phyloP scores from a whole-genome alignment of 805 yeast genomes.

The Candida patagonica region DNA sequence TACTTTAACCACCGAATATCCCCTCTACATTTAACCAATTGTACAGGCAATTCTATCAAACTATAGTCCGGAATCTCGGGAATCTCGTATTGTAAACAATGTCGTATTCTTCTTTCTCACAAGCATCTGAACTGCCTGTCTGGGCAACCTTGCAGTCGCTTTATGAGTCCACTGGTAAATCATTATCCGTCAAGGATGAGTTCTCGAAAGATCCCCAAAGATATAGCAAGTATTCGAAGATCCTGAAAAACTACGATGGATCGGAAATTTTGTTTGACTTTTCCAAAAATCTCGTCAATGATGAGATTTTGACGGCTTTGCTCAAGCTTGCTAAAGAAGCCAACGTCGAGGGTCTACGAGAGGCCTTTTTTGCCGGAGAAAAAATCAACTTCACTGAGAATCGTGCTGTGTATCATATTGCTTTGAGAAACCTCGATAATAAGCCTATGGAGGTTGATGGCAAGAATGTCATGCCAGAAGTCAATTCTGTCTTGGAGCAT shows the following conservation, averaged over 20 bases:
- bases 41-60: no score
- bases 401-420: constrained; percentile 90
- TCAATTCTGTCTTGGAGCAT: constrained; percentile 83
- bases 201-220: constrained; percentile 68
- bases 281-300: constrained; percentile 89
- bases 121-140: constrained; percentile 67
- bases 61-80: no score
- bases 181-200: constrained; percentile 65
- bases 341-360: constrained; percentile 75
- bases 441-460: constrained; percentile 87
- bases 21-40: no score
- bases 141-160: constrained; percentile 71
- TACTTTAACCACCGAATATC: no score
- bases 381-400: constrained; percentile 94
- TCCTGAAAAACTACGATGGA: constrained; percentile 77
- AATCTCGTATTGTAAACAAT: no score
- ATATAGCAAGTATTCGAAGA: constrained; percentile 64
- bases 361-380: constrained; percentile 84
- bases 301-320: constrained; percentile 61
- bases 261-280: constrained; percentile 88
- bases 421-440: constrained; percentile 85
- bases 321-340: constrained; percentile 83
- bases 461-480: constrained; percentile 81
- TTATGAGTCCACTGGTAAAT: constrained; percentile 61
- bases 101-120: constrained; percentile 42